Evolutionary conservation across 164 flowering plant genomes (phyloP), one percentile per base, ranked within the genome.

Genomic region (Dillenia suffruticosa): DNA sequence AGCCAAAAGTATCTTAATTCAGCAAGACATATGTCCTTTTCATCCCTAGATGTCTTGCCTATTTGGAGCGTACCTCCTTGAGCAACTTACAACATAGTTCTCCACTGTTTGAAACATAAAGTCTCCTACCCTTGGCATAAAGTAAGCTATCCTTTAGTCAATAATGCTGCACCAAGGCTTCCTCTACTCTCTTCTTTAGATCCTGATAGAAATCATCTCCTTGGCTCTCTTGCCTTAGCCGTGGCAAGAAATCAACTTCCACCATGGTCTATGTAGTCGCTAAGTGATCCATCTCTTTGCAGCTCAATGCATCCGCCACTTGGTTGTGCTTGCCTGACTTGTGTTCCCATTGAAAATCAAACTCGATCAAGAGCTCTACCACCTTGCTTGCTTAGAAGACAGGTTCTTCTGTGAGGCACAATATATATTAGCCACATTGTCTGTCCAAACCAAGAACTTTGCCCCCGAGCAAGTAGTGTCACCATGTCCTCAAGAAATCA

Each of bases 1-100:
- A 68, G 70, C 68, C 61, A 74, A n/a, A 0, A 61, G 44, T 70
- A 0, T 19, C 11, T 5, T 49, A 4, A 1, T 19, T 8, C 1
- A 62, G 13, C 16, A 76, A 40, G 0, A 66, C 65, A 46, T 51
- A n/a, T 2, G 66, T 73, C n/a, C 74, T 10, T 13, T 67, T 61
- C 2, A 22, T 9, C 9, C 76, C 66, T 10, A 43, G 69, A 17
- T 70, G 73, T 0, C 76, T 68, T 22, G 65, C 68, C 72, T 65
- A 68, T n/a, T 40, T 10, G 7, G 67, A 0, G 13, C 69, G 74
- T 1, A 40, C 17, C 45, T 70, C 72, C 14, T 45, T 50, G 26
- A 72, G 1, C 1, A 72, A 13, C 16, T 67, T 57, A 3, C 19
- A 2, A 46, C 65, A 17, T 13, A 73, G 9, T 0, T 43, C 46